A percentile compares a stretch with the other conserved stretches of the same genome.
phyloP scores from a whole-genome alignment of 257 asterid genomes.

The Forsythia suspensa region DNA sequence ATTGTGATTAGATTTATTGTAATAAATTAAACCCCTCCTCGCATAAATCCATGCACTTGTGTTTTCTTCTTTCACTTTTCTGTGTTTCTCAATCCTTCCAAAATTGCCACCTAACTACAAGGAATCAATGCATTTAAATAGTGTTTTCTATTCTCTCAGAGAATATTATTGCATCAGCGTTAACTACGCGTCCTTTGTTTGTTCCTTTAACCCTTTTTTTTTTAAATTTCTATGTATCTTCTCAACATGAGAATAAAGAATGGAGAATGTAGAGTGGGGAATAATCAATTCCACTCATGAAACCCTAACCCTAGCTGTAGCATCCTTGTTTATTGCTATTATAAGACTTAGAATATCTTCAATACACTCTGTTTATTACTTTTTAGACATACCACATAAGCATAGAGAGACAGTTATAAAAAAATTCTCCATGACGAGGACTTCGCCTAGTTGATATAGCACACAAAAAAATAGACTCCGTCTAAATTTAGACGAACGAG shows the following conservation, averaged over 20 bases:
- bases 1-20: constrained; percentile 23
- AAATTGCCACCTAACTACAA: constrained; percentile 74
- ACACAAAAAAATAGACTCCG: too few species aligned
- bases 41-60: constrained; percentile 56
- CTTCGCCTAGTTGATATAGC: too few species aligned
- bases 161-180: constrained; percentile 72
- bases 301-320: not conserved
- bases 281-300: not conserved
- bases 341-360: too few species aligned
- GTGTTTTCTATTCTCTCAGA: constrained; percentile 42
- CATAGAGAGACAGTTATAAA: too few species aligned
- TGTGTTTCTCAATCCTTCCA: constrained; percentile 72
- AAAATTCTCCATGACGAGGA: too few species aligned
- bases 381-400: too few species aligned
- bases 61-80: constrained; percentile 48
- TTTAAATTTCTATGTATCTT: not conserved
- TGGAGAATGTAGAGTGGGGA: not conserved
- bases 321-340: too few species aligned
- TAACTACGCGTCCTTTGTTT: constrained; percentile 47
- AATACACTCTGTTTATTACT: too few species aligned
- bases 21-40: not conserved
- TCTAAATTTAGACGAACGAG: too few species aligned
- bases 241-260: not conserved
- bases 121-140: constrained; percentile 70
- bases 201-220: constrained; percentile 15